phyloP scores from a whole-genome alignment of 495 filamentous ascomycete species.

The Hypoxylon fuscum region DNA sequence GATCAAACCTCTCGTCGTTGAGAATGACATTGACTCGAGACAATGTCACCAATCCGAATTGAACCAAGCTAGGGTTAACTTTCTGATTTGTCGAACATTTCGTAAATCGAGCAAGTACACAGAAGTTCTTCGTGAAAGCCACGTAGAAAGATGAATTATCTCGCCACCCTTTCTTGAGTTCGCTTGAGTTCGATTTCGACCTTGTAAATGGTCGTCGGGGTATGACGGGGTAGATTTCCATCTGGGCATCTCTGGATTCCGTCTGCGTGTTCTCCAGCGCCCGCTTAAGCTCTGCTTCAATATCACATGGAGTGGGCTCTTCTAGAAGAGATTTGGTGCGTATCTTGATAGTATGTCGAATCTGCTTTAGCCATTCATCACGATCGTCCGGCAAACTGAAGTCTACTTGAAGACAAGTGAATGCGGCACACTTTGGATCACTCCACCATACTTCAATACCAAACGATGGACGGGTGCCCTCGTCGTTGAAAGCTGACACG shows the following conservation, averaged over 20 bases:
- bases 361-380: slow-evolving; percentile 76
- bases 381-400: slow-evolving; percentile 77
- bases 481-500: slow-evolving; percentile 79
- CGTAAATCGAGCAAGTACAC: slow-evolving; percentile 80
- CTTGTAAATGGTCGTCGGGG: slow-evolving; percentile 69
- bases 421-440: slow-evolving; percentile 67
- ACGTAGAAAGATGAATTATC: slow-evolving; percentile 89
- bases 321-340: slow-evolving; percentile 53
- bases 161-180: slow-evolving; percentile 64
- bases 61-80: slow-evolving; percentile 24
- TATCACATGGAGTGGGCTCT: slow-evolving; percentile 65
- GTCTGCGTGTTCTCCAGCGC: slow-evolving; percentile 71
- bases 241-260: slow-evolving; percentile 73
- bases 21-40: slow-evolving; percentile 68
- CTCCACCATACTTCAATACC: slow-evolving; percentile 87
- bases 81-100: slow-evolving; percentile 52
- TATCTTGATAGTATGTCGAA: slow-evolving; percentile 68
- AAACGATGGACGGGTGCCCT: slow-evolving; percentile 79
- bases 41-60: slow-evolving; percentile 75
- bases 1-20: slow-evolving; percentile 84
- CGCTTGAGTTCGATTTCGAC: slow-evolving; percentile 57
- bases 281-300: slow-evolving; percentile 70
- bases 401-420: slow-evolving; percentile 65
- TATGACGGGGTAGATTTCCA: slow-evolving; percentile 85
- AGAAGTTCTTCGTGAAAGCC: slow-evolving; percentile 81